phyloP scores from a whole-genome alignment of 2,329 filamentous ascomycete species.

The Aspergillus versicolor region DNA sequence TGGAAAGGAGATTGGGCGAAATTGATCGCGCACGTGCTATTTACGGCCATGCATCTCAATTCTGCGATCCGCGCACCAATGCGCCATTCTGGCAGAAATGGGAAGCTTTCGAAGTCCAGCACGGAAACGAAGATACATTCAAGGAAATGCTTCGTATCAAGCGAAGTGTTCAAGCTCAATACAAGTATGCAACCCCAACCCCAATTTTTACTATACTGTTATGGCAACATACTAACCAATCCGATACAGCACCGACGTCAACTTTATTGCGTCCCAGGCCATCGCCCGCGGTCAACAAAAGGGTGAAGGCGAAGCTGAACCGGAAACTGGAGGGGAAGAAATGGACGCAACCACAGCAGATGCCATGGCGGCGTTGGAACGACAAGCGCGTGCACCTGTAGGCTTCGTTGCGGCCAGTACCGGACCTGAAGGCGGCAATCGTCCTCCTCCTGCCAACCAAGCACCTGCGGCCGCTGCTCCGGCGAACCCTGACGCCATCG shows the following conservation, averaged over 20 bases:
- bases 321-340: conserved; percentile 39
- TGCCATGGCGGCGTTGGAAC: conserved; percentile 85
- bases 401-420: conserved; percentile 89
- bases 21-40: conserved; percentile 94
- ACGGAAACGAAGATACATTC: conserved; percentile 98
- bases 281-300: conserved; percentile 73
- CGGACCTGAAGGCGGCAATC: conserved; percentile 64
- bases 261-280: conserved; percentile 95
- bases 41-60: conserved; percentile 94
- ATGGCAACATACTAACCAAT: conserved; percentile 33
- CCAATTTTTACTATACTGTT: neutral
- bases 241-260: conserved; percentile 75
- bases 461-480: conserved; percentile 39
- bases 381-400: conserved; percentile 80
- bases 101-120: conserved; percentile 95
- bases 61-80: conserved; percentile 90
- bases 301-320: conserved; percentile 31
- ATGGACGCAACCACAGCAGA: conserved; percentile 58
- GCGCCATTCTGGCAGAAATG: conserved; percentile 93
- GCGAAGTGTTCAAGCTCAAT: conserved; percentile 93
- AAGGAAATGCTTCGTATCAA: conserved; percentile 99
- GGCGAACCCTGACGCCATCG: conserved; percentile 82
- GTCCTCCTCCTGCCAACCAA: conserved; percentile 39
- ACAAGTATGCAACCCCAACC: conserved; percentile 62
- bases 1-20: conserved; percentile 87